phyloP scores from a whole-genome alignment of 345 rosid genomes.

The Gossypium mustelinum region DNA sequence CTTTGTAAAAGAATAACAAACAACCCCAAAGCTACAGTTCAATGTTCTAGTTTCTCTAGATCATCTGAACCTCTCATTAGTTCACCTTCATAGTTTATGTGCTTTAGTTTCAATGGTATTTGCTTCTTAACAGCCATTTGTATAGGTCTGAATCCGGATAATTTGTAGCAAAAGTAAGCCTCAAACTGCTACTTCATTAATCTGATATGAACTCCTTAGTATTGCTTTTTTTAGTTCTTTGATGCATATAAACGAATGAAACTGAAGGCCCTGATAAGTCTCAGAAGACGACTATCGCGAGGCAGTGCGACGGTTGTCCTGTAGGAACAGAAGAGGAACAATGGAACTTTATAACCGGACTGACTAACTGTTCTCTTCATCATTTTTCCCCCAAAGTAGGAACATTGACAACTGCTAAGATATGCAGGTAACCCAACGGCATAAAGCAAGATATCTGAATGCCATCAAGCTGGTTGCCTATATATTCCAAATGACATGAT shows the following conservation, averaged over 20 bases:
- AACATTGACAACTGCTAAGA: constrained; percentile 24
- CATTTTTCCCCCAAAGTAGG: constrained; percentile 13
- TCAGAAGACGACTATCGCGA: background rate
- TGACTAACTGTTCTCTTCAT: constrained; percentile 14
- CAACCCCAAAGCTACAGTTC: constrained; percentile 37
- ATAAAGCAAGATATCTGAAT: constrained; percentile 11
- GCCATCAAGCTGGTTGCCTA: constrained; percentile 1
- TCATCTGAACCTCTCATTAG: constrained; percentile 58
- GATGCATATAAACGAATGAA: background rate
- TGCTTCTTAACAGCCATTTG: constrained; percentile 28
- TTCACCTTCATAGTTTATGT: constrained; percentile 34
- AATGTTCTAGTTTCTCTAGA: constrained; percentile 62
- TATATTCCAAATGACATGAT: constrained; percentile 10
- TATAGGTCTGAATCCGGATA: constrained; percentile 25
- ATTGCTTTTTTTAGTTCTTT: background rate
- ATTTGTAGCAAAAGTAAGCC: constrained; percentile 14
- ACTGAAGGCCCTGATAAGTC: too few relatives aligned
- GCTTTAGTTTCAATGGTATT: constrained; percentile 14
- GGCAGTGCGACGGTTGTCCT: background rate
- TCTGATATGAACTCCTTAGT: background rate
- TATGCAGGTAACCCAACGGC: constrained; percentile 11
- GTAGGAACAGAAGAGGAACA: background rate
- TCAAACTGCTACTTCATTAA: constrained; percentile 14
- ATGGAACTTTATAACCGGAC: background rate
- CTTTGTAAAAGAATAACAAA: constrained; percentile 24